Evolutionary conservation across 305 asterid species (phyloP).

Genomic region (Rubia tinctorum): DNA sequence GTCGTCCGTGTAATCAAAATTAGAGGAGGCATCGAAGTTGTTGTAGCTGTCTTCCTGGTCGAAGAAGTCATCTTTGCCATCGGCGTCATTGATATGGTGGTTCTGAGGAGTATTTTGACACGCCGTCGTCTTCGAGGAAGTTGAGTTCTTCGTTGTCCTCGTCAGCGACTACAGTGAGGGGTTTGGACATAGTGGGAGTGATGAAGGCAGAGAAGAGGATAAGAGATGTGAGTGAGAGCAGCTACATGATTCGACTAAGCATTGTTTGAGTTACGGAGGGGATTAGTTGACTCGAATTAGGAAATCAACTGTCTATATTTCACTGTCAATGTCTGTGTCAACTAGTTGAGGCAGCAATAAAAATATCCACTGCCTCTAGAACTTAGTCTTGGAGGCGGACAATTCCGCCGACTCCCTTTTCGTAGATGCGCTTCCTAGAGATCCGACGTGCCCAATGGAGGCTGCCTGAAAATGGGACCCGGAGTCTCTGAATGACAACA

Average conservation of each 20-base stretch:
- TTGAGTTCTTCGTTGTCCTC: slow-evolving; percentile 76
- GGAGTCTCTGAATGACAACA: too few species aligned
- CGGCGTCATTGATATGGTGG: slow-evolving; percentile 43
- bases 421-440: too few species aligned
- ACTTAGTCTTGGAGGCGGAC: too few species aligned
- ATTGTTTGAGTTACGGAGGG: slow-evolving; percentile 21
- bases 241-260: slow-evolving; percentile 45
- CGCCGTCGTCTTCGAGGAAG: slow-evolving; percentile 55
- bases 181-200: slow-evolving; percentile 24
- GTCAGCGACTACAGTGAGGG: slow-evolving; percentile 23
- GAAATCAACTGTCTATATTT: not conserved
- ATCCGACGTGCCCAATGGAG: too few species aligned
- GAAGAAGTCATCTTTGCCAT: slow-evolving; percentile 36
- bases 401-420: too few species aligned
- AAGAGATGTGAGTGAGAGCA: slow-evolving; percentile 42
- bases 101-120: slow-evolving; percentile 16
- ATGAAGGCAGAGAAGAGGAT: slow-evolving; percentile 44
- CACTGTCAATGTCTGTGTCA: not conserved
- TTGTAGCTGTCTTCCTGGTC: slow-evolving; percentile 55
- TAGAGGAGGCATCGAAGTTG: slow-evolving; percentile 57
- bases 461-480: too few species aligned
- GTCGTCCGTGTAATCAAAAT: slow-evolving; percentile 31
- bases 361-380: too few species aligned
- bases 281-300: slow-evolving; percentile 39
- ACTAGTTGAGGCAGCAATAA: slow-evolving; percentile 5